These are phyloP conservation scores for Tarenaya hassleriana DNA, from an alignment of 345 rosid genomes.

Conservation along the genomic window DNA sequence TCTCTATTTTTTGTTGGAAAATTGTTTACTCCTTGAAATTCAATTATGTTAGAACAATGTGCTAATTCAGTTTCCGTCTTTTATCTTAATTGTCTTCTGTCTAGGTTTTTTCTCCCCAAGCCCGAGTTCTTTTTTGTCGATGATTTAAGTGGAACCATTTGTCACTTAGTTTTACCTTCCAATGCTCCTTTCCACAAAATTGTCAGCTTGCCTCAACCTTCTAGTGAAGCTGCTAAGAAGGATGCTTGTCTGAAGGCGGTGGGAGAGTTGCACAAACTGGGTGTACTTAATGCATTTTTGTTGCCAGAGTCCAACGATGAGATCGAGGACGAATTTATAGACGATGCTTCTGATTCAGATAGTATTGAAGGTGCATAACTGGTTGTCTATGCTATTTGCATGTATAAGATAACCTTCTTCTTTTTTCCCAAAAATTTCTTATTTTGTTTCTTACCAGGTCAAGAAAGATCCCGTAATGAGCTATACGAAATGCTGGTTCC, in stretches of 20 bases:
- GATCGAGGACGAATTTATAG: conserved; percentile 35
- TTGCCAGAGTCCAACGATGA: conserved; percentile 41
- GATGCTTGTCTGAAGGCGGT: conserved; percentile 81
- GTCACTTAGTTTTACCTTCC: conserved; percentile 64
- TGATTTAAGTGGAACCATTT: conserved; percentile 66
- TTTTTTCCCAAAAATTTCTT: conserved; percentile 2
- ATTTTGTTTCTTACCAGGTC: conserved; percentile 36
- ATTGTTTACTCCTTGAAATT: conserved; percentile 10
- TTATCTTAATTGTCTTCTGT: conserved; percentile 24
- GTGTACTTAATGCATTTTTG: conserved; percentile 62
- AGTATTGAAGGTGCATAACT: conserved; percentile 47
- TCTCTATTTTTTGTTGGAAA: conserved; percentile 18
- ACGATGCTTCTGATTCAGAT: conserved; percentile 31
- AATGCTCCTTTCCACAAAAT: conserved; percentile 73
- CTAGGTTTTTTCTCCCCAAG: conserved; percentile 75
- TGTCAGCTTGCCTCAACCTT: conserved; percentile 48
- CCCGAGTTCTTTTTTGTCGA: conserved; percentile 65
- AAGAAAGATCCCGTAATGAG: conserved; percentile 47
- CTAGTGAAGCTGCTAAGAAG: conserved; percentile 71
- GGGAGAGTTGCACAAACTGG: conserved; percentile 69
- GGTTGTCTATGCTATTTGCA: conserved; percentile 13
- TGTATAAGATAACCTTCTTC: background rate
- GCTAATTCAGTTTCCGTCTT: conserved; percentile 15
- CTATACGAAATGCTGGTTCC: conserved; percentile 82
- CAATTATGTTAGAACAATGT: background rate